Evolutionary conservation across 2,329 filamentous ascomycete species (phyloP), one percentile per base, ranked within the genome.

Genomic region (Zasmidium cellare): DNA sequence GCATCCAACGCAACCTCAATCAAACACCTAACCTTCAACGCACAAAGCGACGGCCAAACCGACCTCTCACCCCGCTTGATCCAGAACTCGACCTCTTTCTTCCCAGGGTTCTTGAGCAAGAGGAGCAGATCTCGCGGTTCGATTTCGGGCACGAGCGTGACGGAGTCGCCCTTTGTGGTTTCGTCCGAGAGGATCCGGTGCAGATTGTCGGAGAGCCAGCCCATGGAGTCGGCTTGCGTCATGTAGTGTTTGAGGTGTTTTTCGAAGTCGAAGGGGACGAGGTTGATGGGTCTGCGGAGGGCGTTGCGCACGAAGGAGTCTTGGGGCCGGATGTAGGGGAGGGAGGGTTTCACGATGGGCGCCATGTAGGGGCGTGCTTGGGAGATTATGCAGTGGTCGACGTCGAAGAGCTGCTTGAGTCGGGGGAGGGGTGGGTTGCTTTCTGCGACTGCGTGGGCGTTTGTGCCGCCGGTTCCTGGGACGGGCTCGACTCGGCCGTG

Each of bases 361-460:
- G 93, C 87, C 16, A 96, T 80, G 73, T 96, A 96, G 0, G 93
- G 93, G 2, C 92, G 84, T 0, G 93, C 92, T 77, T 97, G 93
- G 64, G 90, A 94, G 65, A 97, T 87, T 63, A 97, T 91, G 76
- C 96, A 97, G 77, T 97, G 92, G 71, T 96, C 96, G 53, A 96
- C 90, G 71, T 96, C 96, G 81, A 94, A 94, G 11, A 93, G 83
- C 75, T 93, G 89, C 6, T 88, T 85, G 25, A 94, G 87, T 41
- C 90, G 84, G 54, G 85, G 82, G 1, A 94, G 81, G 0, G 86
- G 86, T 0, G 83, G 86, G 63, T 86, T 87, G 45, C 85, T 52
- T 85, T 61, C 90, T 87, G 45, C 82, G 81, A 72, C 88, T 87
- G 6, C 82, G 84, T 19, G 83, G 82, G 58, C 84, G 81, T 3